A percentile compares a stretch with the other conserved stretches of the same genome.
Conservation (phyloP, 169 alveolate genomes). For the Cystoisospora suis region DNA sequence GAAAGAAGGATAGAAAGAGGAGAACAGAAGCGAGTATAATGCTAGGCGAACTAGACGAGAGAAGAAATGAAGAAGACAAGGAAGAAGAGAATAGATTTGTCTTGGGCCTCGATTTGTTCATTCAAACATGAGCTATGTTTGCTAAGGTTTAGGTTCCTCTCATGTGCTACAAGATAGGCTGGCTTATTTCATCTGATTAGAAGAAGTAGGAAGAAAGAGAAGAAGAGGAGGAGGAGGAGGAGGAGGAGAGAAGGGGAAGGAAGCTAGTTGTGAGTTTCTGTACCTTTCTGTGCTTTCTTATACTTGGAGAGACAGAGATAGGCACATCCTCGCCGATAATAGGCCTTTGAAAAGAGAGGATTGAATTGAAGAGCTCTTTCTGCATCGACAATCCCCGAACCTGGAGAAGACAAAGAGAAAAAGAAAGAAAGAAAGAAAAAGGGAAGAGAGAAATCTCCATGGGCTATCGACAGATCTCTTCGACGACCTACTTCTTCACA, state of each 20-base stretch:
- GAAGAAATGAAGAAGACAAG: too few relatives aligned
- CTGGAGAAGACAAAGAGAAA: slow-evolving; percentile 65
- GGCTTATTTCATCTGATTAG: not conserved
- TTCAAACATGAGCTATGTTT: too few relatives aligned
- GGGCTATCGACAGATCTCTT: too few relatives aligned
- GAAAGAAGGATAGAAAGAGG: too few relatives aligned
- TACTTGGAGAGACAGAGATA: slow-evolving; percentile 89
- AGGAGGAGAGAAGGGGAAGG: too few relatives aligned
- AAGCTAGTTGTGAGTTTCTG: too few relatives aligned
- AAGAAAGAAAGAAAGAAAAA: not conserved
- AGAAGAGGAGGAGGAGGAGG: not conserved
- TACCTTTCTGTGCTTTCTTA: slow-evolving; percentile 92
- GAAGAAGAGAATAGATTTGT: too few relatives aligned
- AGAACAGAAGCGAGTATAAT: too few relatives aligned
- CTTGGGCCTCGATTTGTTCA: too few relatives aligned
- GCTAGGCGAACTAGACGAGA: too few relatives aligned
- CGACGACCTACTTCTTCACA: too few relatives aligned
- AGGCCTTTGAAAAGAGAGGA: slow-evolving; percentile 94
- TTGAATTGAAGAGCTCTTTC: slow-evolving; percentile 91
- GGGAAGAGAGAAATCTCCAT: not conserved
- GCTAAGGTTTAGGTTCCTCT: not conserved
- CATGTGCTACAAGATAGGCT: not conserved
- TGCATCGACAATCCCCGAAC: slow-evolving; percentile 95
- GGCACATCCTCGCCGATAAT: slow-evolving; percentile 97
- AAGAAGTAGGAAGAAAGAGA: not conserved